These are phyloP conservation scores for Chrysanthemum makinoi DNA, from an alignment of 129 eudicot species.

Conservation along the genomic window DNA sequence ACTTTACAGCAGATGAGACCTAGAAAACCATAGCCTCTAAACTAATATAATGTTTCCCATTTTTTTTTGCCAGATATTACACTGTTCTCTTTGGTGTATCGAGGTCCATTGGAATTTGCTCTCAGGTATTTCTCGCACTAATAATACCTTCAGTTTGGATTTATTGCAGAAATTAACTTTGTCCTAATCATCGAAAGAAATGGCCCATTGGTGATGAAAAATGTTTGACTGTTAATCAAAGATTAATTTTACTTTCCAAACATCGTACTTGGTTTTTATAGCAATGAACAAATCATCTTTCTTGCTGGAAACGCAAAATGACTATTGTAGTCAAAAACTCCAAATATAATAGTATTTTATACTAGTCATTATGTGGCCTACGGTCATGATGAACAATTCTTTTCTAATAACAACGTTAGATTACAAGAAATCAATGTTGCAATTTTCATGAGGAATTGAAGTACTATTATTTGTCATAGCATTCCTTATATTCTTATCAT, in stretches of 20 bases:
- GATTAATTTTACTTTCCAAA: too few species aligned
- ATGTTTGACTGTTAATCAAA: neutral
- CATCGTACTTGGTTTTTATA: too few species aligned
- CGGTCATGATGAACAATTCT: neutral
- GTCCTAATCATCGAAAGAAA: neutral
- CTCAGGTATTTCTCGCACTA: slow-evolving; percentile 50
- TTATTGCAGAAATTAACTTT: neutral
- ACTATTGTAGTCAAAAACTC: too few species aligned
- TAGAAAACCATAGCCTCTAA: too few species aligned
- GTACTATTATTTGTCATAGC: neutral
- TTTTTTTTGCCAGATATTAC: slow-evolving; percentile 43
- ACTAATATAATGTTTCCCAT: too few species aligned
- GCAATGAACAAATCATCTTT: too few species aligned
- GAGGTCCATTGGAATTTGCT: slow-evolving; percentile 70
- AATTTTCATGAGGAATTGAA: neutral
- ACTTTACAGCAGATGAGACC: too few species aligned
- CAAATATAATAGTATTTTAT: neutral
- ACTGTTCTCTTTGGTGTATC: slow-evolving; percentile 89
- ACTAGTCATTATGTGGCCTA: neutral
- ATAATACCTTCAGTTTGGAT: neutral
- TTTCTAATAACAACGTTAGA: neutral
- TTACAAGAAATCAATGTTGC: neutral
- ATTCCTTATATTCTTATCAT: neutral
- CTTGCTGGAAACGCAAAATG: too few species aligned
- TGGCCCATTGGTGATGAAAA: neutral